Evolutionary conservation across 441 rosid species (phyloP), one percentile per base, ranked within the genome.

Genomic region (California macrophylla): DNA sequence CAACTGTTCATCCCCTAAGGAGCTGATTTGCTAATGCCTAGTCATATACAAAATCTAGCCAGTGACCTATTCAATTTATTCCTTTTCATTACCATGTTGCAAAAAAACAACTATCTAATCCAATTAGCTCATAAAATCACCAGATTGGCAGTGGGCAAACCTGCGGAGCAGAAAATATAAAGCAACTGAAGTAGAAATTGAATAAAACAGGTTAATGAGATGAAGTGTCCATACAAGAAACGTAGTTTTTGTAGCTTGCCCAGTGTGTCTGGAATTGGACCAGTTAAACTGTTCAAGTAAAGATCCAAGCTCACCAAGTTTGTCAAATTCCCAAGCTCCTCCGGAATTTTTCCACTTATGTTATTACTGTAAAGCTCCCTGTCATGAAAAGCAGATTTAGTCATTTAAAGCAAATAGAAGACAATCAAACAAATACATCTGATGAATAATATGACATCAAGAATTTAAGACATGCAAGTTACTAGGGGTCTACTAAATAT

Each of bases 301-400:
- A 94, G 98, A 89, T 92, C 99, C 97, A 94, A 83, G 92, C 99
- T 94, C 81, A 92, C 96, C 83, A 94, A 80, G 82, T 73, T 89
- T 69, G 93, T 89, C 87, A 94, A 77, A 73, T 89, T 90, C 69
- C 98, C 99, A 76, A 90, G 94, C 80, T 92, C 94, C 77, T 83
- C 83, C 32, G 98, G 98, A 71, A 92, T 82, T 26, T 85, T 80
- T 72, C 99, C 98, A 71, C 86, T 90, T 70, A 94, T 84, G 79
- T 90, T 90, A 71, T 94, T 94, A 77, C 97, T 87, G 78, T 90
- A 94, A 52, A 94, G 96, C 64, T 87, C 93, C 87, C 97, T 91
- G 90, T 78, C 64, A 72, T 21, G 63, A 62, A 63, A 63, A 13
- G 40, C 15, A 8, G 29, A 56, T 23, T 23, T 10, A 56, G 63